Conservation (phyloP, 352 stramenopile genomes). For the Phytophthora cajani region DNA sequence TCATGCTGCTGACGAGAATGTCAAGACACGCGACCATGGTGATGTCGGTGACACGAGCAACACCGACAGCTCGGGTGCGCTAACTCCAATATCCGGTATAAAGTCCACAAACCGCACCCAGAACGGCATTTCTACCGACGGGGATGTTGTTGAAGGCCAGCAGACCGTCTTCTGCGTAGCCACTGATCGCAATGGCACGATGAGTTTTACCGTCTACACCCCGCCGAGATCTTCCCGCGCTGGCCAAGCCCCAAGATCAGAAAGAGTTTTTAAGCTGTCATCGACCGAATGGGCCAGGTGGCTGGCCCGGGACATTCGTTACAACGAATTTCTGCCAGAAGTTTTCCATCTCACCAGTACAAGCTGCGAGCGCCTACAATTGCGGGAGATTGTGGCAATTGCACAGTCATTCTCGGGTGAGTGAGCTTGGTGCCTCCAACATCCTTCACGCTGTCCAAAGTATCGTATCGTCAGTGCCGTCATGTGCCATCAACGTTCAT, state of each 20-base stretch:
- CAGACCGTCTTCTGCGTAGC: slow-evolving; percentile 7
- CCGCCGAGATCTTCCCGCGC: background rate
- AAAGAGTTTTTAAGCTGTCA: slow-evolving; percentile 5
- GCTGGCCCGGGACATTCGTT: slow-evolving; percentile 2
- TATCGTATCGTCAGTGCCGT: background rate
- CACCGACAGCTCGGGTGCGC: background rate
- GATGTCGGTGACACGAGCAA: background rate
- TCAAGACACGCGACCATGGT: background rate
- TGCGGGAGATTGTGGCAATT: slow-evolving; percentile 6
- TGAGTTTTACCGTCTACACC: background rate
- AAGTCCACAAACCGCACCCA: background rate
- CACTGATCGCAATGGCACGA: background rate
- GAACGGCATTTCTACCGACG: background rate
- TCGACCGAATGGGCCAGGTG: slow-evolving; percentile 4
- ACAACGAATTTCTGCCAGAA: background rate
- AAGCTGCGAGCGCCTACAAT: slow-evolving; percentile 10
- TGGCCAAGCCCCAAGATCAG: background rate
- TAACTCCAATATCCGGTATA: background rate
- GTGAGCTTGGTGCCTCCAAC: background rate
- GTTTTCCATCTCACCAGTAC: slow-evolving; percentile 4
- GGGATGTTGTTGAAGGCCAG: background rate
- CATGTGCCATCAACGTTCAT: background rate
- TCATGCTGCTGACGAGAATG: background rate
- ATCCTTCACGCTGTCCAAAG: background rate
- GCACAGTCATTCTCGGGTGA: slow-evolving; percentile 1